phyloP scores from a whole-genome alignment of 768 basidiomycete species.

The Lactarius sanguifluus region DNA sequence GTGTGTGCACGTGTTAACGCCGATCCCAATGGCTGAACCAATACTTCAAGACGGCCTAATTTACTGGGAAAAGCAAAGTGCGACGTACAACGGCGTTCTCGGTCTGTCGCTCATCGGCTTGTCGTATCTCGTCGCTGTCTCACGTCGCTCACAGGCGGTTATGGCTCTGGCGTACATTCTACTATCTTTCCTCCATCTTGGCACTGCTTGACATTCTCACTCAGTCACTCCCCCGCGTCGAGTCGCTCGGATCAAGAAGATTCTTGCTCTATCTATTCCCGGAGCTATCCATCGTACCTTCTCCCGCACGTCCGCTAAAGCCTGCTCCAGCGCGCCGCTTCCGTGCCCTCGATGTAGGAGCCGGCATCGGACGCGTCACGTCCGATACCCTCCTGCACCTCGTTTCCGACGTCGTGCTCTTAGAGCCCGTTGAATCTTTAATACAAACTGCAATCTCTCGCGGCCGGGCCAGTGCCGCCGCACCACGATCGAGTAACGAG shows the following conservation, averaged over 20 bases:
- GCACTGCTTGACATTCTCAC: slow-evolving; percentile 14
- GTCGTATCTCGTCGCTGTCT: not conserved
- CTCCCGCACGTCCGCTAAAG: slow-evolving; percentile 59
- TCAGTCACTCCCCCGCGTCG: slow-evolving; percentile 87
- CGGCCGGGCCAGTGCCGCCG: slow-evolving; percentile 35
- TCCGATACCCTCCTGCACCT: slow-evolving; percentile 86
- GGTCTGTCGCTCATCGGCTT: slow-evolving; percentile 43
- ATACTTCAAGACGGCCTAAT: slow-evolving; percentile 73
- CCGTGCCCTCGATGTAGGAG: slow-evolving; percentile 89
- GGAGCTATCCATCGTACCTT: slow-evolving; percentile 72
- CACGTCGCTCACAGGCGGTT: slow-evolving; percentile 42
- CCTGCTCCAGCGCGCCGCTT: slow-evolving; percentile 43
- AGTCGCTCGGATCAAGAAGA: slow-evolving; percentile 85
- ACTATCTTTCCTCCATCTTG: slow-evolving; percentile 22
- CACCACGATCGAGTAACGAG: slow-evolving; percentile 34
- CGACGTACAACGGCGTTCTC: slow-evolving; percentile 84
- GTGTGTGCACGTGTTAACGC: slow-evolving; percentile 5
- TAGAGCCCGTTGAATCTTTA: slow-evolving; percentile 85
- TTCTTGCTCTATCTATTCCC: slow-evolving; percentile 83
- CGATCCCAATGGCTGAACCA: slow-evolving; percentile 39
- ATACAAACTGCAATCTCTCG: slow-evolving; percentile 64
- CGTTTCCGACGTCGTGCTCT: slow-evolving; percentile 79
- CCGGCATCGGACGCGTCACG: slow-evolving; percentile 93
- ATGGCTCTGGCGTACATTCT: slow-evolving; percentile 51
- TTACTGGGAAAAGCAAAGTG: slow-evolving; percentile 84